Evolutionary conservation across 2,329 filamentous ascomycete species (phyloP).

Genomic region (Plenodomus tracheiphilus): DNA sequence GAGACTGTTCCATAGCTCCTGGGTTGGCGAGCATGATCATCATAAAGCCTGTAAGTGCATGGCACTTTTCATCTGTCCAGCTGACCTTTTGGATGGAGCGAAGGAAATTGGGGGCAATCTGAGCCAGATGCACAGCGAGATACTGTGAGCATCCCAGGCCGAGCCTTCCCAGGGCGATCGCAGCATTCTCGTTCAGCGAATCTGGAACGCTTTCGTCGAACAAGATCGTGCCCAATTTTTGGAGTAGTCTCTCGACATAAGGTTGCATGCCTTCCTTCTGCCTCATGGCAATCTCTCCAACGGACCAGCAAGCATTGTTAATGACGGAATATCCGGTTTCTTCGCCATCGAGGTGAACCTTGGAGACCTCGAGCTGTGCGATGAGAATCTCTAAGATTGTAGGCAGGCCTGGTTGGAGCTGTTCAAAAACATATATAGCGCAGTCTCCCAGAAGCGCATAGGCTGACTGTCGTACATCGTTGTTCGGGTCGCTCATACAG

Average conservation of each 20-base stretch:
- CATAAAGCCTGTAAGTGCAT: conserved; percentile 89
- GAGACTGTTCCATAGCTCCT: conserved; percentile 83
- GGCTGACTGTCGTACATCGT: conserved; percentile 93
- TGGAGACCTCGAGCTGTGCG: conserved; percentile 75
- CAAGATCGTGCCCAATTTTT: conserved; percentile 79
- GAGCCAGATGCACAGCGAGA: conserved; percentile 76
- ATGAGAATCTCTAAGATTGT: conserved; percentile 80
- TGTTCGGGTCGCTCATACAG: conserved; percentile 88
- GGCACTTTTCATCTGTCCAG: conserved; percentile 90
- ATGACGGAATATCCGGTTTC: conserved; percentile 88
- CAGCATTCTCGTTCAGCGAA: conserved; percentile 90
- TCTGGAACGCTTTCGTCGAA: conserved; percentile 82
- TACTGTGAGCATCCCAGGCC: conserved; percentile 77
- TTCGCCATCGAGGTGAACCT: conserved; percentile 74
- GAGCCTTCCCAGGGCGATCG: conserved; percentile 85
- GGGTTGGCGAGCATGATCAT: conserved; percentile 84
- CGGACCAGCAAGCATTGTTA: conserved; percentile 98
- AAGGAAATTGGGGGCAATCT: conserved; percentile 82
- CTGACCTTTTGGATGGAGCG: conserved; percentile 80
- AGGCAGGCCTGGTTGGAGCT: conserved; percentile 74
- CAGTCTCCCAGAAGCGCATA: conserved; percentile 95
- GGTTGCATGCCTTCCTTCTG: conserved; percentile 72
- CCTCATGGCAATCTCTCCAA: conserved; percentile 86
- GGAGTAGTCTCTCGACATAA: conserved; percentile 76
- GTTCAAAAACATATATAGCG: conserved; percentile 85